Conservation (phyloP, 495 filamentous ascomycete genomes). For the Podospora sp. region DNA sequence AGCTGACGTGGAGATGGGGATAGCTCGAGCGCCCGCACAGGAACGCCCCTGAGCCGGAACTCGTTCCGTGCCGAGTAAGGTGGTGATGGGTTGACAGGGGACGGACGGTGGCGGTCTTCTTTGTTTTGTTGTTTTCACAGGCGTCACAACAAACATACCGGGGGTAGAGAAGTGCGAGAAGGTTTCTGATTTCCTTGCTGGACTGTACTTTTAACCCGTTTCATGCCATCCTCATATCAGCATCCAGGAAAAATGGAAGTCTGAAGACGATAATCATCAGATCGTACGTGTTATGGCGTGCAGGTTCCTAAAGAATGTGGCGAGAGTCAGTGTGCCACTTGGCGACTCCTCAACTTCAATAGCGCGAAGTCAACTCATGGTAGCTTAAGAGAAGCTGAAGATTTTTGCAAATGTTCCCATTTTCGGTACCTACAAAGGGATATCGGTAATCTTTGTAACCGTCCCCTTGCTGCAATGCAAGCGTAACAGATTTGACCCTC, state of each 20-base stretch:
- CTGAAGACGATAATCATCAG: background rate
- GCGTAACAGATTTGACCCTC: slow-evolving; percentile 16
- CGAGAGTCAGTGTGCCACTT: background rate
- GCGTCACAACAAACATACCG: slow-evolving; percentile 17
- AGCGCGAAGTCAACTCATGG: background rate
- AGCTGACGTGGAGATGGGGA: background rate
- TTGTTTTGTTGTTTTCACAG: slow-evolving; percentile 16
- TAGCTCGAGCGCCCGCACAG: slow-evolving; percentile 21
- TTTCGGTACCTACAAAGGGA: slow-evolving; percentile 19
- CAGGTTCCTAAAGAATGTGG: background rate
- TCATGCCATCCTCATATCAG: slow-evolving; percentile 21
- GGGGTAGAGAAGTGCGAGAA: slow-evolving; percentile 16
- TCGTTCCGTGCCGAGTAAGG: slow-evolving; percentile 32
- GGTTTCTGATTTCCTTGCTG: slow-evolving; percentile 13
- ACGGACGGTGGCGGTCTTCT: slow-evolving; percentile 1
- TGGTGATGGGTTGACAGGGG: background rate
- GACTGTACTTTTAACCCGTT: slow-evolving; percentile 24
- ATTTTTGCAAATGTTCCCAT: slow-evolving; percentile 9
- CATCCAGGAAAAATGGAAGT: slow-evolving; percentile 24
- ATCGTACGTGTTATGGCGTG: background rate
- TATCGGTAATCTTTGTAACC: slow-evolving; percentile 2
- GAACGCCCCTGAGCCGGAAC: slow-evolving; percentile 26
- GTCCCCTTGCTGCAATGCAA: slow-evolving; percentile 22
- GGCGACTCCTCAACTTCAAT: background rate
- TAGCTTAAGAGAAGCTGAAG: background rate